These are phyloP conservation scores for Phytophthora sansomeana DNA, from an alignment of 352 stramenopile genomes.

Conservation along the genomic window DNA sequence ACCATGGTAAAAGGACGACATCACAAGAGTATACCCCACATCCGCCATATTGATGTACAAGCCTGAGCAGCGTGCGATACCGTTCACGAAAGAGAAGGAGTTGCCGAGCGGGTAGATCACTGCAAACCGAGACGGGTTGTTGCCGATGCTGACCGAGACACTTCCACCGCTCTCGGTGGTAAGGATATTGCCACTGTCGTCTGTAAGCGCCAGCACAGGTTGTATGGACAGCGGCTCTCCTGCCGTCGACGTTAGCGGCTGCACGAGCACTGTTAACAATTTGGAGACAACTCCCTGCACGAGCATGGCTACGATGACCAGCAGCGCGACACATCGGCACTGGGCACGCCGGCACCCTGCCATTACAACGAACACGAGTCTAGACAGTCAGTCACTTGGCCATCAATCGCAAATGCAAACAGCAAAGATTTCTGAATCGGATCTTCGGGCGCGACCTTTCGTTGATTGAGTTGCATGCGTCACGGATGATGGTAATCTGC, in stretches of 20 bases:
- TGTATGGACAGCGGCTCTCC: slow-evolving; percentile 70
- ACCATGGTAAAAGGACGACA: slow-evolving; percentile 72
- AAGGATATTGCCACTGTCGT: slow-evolving; percentile 83
- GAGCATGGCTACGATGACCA: slow-evolving; percentile 18
- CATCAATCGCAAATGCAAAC: slow-evolving; percentile 26
- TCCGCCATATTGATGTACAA: slow-evolving; percentile 77
- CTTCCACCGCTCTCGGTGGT: slow-evolving; percentile 60
- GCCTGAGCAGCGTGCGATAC: slow-evolving; percentile 73
- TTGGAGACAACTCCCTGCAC: slow-evolving; percentile 22
- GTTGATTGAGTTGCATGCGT: neutral
- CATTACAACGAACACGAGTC: slow-evolving; percentile 28
- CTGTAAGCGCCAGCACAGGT: slow-evolving; percentile 73
- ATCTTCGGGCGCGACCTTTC: slow-evolving; percentile 44
- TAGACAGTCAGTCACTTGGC: slow-evolving; percentile 20
- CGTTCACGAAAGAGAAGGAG: slow-evolving; percentile 75
- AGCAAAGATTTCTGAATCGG: slow-evolving; percentile 39
- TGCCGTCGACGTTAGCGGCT: slow-evolving; percentile 68
- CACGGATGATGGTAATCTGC: neutral
- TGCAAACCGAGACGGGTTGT: slow-evolving; percentile 62
- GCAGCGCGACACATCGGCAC: slow-evolving; percentile 4
- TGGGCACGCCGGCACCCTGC: slow-evolving; percentile 24
- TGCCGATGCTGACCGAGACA: slow-evolving; percentile 63
- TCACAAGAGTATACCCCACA: slow-evolving; percentile 71
- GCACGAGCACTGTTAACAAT: slow-evolving; percentile 68
- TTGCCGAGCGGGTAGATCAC: slow-evolving; percentile 53